phyloP scores from a whole-genome alignment of 257 asterid genomes.

The Striga asiatica region DNA sequence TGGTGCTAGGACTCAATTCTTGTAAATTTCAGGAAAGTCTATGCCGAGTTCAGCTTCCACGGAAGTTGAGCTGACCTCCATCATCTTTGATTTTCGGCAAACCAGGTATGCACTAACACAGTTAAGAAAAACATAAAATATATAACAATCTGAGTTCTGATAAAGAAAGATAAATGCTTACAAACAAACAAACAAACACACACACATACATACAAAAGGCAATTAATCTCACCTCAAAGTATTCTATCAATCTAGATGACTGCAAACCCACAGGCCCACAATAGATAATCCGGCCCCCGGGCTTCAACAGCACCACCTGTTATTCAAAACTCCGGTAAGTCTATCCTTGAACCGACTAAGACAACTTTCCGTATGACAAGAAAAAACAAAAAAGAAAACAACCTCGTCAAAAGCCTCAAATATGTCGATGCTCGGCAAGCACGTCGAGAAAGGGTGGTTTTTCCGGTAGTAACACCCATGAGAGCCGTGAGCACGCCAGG shows the following conservation, averaged over 20 bases:
- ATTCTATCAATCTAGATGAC: slow-evolving; percentile 35
- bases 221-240: slow-evolving; percentile 64
- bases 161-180: not conserved
- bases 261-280: slow-evolving; percentile 42
- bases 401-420: slow-evolving; percentile 51
- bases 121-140: not conserved
- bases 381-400: not conserved
- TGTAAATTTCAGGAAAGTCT: slow-evolving; percentile 42
- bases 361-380: no score
- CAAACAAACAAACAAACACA: no score
- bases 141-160: not conserved
- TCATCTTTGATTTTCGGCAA: slow-evolving; percentile 15
- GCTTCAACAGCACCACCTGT: slow-evolving; percentile 41
- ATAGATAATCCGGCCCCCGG: slow-evolving; percentile 49
- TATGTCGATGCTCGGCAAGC: slow-evolving; percentile 46
- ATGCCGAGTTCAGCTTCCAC: slow-evolving; percentile 39
- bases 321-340: not conserved
- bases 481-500: slow-evolving; percentile 62
- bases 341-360: not conserved
- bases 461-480: slow-evolving; percentile 58
- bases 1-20: slow-evolving; percentile 19
- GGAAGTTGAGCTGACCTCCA: slow-evolving; percentile 48
- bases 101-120: not conserved
- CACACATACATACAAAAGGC: no score
- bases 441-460: slow-evolving; percentile 61